These are phyloP conservation scores for Suhomyces maxii DNA, from an alignment of 1,139 yeast species.

Conservation along the genomic window DNA sequence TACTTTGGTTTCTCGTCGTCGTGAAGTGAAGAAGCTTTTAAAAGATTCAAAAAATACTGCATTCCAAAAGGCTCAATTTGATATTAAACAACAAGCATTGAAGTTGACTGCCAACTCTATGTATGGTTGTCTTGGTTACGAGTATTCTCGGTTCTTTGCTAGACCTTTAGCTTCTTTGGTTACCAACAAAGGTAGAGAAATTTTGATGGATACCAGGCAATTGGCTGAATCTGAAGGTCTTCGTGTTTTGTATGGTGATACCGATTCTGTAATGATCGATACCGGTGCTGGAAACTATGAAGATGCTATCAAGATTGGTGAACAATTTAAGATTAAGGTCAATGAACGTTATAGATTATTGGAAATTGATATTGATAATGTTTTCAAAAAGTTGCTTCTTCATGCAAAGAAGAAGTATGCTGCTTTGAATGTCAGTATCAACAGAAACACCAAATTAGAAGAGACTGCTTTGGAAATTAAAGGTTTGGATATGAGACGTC, in stretches of 20 bases:
- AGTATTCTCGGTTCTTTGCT: constrained; percentile 90
- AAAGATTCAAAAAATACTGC: constrained; percentile 69
- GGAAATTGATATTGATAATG: constrained; percentile 95
- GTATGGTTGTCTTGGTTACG: constrained; percentile 98
- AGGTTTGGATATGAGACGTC: constrained; percentile 95
- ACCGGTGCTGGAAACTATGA: constrained; percentile 69
- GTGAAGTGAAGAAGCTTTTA: constrained; percentile 85
- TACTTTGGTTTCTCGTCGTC: constrained; percentile 84
- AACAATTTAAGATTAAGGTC: constrained; percentile 78
- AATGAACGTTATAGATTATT: constrained; percentile 84
- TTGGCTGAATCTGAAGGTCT: constrained; percentile 83
- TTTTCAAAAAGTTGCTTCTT: constrained; percentile 77
- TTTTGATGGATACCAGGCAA: constrained; percentile 88
- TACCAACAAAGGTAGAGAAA: constrained; percentile 94
- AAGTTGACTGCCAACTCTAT: constrained; percentile 97
- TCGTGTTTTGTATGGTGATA: constrained; percentile 95
- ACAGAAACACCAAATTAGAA: constrained; percentile 52
- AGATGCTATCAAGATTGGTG: constrained; percentile 83
- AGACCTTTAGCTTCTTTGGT: constrained; percentile 95
- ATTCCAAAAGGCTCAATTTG: constrained; percentile 75
- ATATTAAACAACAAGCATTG: constrained; percentile 93
- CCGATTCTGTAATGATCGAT: constrained; percentile 98
- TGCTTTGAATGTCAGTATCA: constrained; percentile 65
- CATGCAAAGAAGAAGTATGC: constrained; percentile 99
- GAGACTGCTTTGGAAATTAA: constrained; percentile 73